These are phyloP conservation scores for Ophiostoma sp. DNA, from an alignment of 2,329 filamentous ascomycete species.

Conservation along the genomic window DNA sequence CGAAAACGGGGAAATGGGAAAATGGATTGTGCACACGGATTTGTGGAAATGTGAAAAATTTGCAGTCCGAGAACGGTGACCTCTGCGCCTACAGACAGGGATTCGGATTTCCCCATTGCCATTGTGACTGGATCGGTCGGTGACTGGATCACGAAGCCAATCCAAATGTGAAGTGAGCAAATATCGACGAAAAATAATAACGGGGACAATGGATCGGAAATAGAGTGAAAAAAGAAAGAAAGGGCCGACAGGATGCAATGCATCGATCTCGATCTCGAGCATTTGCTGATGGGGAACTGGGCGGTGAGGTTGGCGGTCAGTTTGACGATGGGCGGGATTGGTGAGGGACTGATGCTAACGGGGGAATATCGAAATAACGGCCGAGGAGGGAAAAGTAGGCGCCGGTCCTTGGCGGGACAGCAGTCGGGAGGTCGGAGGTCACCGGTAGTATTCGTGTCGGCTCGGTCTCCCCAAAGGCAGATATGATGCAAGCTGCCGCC, in stretches of 20 bases:
- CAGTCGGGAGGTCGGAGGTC: background rate
- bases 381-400: background rate
- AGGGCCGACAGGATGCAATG: background rate
- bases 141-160: constrained; percentile 1
- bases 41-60: constrained; percentile 10
- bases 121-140: too few species aligned
- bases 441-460: background rate
- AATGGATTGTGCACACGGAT: background rate
- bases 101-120: constrained; percentile 7
- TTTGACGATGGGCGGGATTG: background rate
- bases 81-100: background rate
- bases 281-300: background rate
- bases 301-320: constrained; percentile 2
- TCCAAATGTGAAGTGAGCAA: background rate
- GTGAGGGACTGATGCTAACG: background rate
- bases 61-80: constrained; percentile 10
- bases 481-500: background rate
- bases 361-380: background rate
- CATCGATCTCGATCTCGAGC: constrained; percentile 1
- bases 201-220: background rate
- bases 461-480: background rate
- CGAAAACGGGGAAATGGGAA: background rate
- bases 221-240: background rate
- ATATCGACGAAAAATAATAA: background rate
- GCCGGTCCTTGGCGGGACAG: background rate